Evolutionary conservation across 306 rosid species (phyloP), one percentile per base, ranked within the genome.

Genomic region (Ormosia emarginata): DNA sequence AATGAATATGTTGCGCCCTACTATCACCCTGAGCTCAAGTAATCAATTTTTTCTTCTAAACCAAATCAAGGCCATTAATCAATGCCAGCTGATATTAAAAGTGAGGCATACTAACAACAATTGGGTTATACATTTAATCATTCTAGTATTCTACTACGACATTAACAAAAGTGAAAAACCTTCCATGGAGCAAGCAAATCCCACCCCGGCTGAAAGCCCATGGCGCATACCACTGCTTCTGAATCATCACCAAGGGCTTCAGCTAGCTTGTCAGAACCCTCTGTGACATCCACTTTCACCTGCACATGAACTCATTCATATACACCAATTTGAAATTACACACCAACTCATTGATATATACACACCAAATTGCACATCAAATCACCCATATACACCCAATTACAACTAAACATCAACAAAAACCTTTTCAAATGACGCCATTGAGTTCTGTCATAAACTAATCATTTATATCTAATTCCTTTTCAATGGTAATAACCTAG

Each of bases 241-340:
- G 99, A 85, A 86, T 92, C 98, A 77, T 89, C 85, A 8, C 94
- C 97, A 30, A 95, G 87, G 3, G 86, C 94, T 68, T 92, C 93
- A 66, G 92, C 98, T 24, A 95, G 86, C 94, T 88, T 93, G 2
- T 86, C 92, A 85, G 99, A 85, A 68, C 93, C 97, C 72, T 91
- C 94, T 1, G 98, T 93, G n/a, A 95, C 98, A 85, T 95, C 97
- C n/a, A 91, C 98, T 89, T 78, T 95, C 74, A 95, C 96, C 99
- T 93, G 72, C 82, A 88, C 37, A 79, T 36, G 43, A 53, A 77
- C 65, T 56, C 66, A n/a, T 43, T 73, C 59, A 74, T 33, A 41
- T 4, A 64, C 30, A 36, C 55, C 37, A 34, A 61, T 12, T 49
- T 13, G 55, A 49, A 49, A 24, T 56, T 29, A 40, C 46, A 15